Conservation (phyloP, 345 rosid species). For the Raphanus raphanistrum region DNA sequence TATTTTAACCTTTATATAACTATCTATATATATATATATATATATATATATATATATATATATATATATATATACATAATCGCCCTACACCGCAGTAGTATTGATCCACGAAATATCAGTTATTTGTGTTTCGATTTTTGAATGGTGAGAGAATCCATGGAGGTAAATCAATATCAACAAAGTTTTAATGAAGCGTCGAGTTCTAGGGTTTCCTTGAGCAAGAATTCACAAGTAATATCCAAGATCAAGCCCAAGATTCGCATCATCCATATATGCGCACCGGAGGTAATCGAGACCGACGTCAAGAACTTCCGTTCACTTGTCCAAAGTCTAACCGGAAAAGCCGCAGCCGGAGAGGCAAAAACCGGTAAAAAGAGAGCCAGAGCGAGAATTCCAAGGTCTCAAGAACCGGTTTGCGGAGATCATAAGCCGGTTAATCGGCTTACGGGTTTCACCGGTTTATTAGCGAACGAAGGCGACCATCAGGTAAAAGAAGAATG, state of each 20-base stretch:
- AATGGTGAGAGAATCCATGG: slow-evolving; percentile 31
- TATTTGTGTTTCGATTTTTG: background rate
- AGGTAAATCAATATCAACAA: slow-evolving; percentile 31
- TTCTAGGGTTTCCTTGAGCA: slow-evolving; percentile 49
- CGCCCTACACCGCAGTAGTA: background rate
- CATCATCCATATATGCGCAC: slow-evolving; percentile 85
- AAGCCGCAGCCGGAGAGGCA: slow-evolving; percentile 43
- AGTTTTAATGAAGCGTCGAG: slow-evolving; percentile 30
- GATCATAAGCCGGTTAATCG: slow-evolving; percentile 26
- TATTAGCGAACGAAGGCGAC: slow-evolving; percentile 33
- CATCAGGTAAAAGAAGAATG: slow-evolving; percentile 40
- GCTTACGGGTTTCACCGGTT: slow-evolving; percentile 27
- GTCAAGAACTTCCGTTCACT: slow-evolving; percentile 77
- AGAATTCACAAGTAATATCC: slow-evolving; percentile 52
- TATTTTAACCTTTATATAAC: slow-evolving; percentile 14
- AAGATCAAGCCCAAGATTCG: slow-evolving; percentile 80
- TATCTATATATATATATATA: slow-evolving; percentile 37
- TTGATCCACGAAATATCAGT: background rate
- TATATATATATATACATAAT: too few species aligned
- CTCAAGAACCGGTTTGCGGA: slow-evolving; percentile 24
- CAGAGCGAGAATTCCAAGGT: background rate
- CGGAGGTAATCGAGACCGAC: slow-evolving; percentile 92
- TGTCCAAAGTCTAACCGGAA: slow-evolving; percentile 88
- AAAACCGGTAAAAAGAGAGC: slow-evolving; percentile 30
- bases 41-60: too few species aligned